Evolutionary conservation across 352 stramenopile species (phyloP), one percentile per base, ranked within the genome.

Genomic region (Phytopythium helicoides): DNA sequence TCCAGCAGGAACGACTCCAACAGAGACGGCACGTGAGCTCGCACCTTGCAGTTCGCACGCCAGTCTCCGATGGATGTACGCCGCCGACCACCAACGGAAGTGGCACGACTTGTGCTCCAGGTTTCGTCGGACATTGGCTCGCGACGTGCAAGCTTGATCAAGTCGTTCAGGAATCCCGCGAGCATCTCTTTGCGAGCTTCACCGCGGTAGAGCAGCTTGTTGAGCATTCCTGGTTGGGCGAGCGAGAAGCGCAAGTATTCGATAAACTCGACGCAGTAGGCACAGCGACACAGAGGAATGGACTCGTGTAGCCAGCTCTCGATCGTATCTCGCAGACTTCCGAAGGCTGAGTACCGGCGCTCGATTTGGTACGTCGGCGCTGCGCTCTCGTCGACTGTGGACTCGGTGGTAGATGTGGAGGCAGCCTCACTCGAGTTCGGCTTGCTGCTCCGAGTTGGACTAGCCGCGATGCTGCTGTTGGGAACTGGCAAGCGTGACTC

Each of bases 251-350:
- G 62, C 46, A 83, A 52, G 53, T 78, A 60, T 28, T 70, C 54
- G 26, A 78, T 52, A 28, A 81, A 78, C 41, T 64, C 54, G 35
- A 77, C 64, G 48, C 75, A 86, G 52, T 83, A 82, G 10, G 55
- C 54, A 33, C 75, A 86, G 3, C 46, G 46, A 15, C 46, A 52
- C 9, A 52, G 31, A 7, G 46, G 46, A 1, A 18, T 18, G 6
- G 61, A n/a, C 46, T 64, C 76, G 48, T 69, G 62, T 12, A 51
- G 58, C 47, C 79, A 66, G 39, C 62, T 63, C 15, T 60, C 60
- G 15, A 79, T 57, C 3, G 60, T 62, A 1, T 54, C 54, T 23
- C 68, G 66, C 25, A 87, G 48, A 39, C 67, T 49, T n/a, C 64
- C 54, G 39, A 87, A 87, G 6, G 79, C 67, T 31, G 62, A 68